A percentile compares a stretch with the other conserved stretches of the same genome.
Evolutionary conservation across 2,329 filamentous ascomycete species (phyloP).

Genomic region (Pestalotiopsis sp.): DNA sequence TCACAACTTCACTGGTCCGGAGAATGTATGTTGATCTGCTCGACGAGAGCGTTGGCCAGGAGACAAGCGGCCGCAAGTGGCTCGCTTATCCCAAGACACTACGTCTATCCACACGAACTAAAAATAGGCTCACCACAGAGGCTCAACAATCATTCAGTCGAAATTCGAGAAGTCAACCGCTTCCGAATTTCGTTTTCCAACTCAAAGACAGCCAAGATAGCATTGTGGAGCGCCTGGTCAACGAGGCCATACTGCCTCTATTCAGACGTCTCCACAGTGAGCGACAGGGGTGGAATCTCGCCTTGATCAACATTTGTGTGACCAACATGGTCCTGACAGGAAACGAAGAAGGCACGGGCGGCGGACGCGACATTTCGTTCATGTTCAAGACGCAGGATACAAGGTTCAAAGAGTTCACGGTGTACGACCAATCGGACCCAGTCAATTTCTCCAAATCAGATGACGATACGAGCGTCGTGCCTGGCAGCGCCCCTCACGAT

Average conservation of each 20-base stretch:
- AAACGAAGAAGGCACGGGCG: conserved; percentile 42
- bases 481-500: not conserved
- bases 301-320: conserved; percentile 82
- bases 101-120: conserved; percentile 74
- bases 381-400: conserved; percentile 82
- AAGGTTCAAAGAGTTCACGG: conserved; percentile 65
- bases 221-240: conserved; percentile 68
- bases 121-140: conserved; percentile 37
- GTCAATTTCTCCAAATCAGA: not conserved
- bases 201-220: conserved; percentile 56
- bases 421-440: conserved; percentile 40
- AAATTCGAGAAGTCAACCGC: conserved; percentile 71
- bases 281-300: conserved; percentile 73
- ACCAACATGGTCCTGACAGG: conserved; percentile 74
- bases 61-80: conserved; percentile 51
- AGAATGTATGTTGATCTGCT: conserved; percentile 79
- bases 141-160: conserved; percentile 58
- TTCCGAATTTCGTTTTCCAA: conserved; percentile 75
- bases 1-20: conserved; percentile 70
- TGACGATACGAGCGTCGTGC: not conserved
- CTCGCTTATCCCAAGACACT: conserved; percentile 78
- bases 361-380: conserved; percentile 73
- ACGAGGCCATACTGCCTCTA: conserved; percentile 67
- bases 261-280: conserved; percentile 74
- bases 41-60: conserved; percentile 30